Conservation (phyloP, 495 filamentous ascomycete species). For the Aspergillus coremiiformis region DNA sequence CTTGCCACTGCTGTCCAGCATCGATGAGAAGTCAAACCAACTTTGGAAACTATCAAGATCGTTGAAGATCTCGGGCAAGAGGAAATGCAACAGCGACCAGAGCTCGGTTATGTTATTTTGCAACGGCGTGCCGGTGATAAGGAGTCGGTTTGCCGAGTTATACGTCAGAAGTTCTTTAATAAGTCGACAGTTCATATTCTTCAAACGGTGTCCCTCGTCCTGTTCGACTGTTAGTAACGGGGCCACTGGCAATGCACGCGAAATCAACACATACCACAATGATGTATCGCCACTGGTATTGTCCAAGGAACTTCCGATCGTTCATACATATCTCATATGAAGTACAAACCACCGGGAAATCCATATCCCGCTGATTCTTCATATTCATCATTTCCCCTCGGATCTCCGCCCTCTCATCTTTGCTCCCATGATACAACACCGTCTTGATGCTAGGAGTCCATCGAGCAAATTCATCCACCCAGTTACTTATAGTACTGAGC, state of each 20-base stretch:
- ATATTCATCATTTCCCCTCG: slow-evolving; percentile 53
- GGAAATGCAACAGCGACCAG: slow-evolving; percentile 91
- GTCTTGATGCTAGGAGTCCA: slow-evolving; percentile 86
- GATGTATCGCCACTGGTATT: slow-evolving; percentile 92
- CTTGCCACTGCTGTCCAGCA: slow-evolving; percentile 68
- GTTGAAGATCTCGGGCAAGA: slow-evolving; percentile 86
- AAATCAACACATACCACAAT: slow-evolving; percentile 61
- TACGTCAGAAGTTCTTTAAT: slow-evolving; percentile 83
- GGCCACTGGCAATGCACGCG: background rate
- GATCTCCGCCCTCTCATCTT: slow-evolving; percentile 63
- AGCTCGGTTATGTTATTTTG: slow-evolving; percentile 95
- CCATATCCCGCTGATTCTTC: slow-evolving; percentile 50
- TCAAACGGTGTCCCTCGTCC: slow-evolving; percentile 96
- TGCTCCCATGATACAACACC: slow-evolving; percentile 81
- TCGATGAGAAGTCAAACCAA: slow-evolving; percentile 92
- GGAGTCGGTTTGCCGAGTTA: slow-evolving; percentile 76
- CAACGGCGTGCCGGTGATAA: slow-evolving; percentile 91
- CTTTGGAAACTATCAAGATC: slow-evolving; percentile 83
- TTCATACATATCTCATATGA: slow-evolving; percentile 94
- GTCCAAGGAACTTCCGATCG: slow-evolving; percentile 68
- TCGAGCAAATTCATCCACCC: slow-evolving; percentile 88
- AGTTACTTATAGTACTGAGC: slow-evolving; percentile 86
- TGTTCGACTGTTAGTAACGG: slow-evolving; percentile 20
- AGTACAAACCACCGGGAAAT: slow-evolving; percentile 88
- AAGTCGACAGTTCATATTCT: slow-evolving; percentile 90